These are phyloP conservation scores for Naganishia friedmannii DNA, from an alignment of 768 basidiomycete species.

Conservation along the genomic window DNA sequence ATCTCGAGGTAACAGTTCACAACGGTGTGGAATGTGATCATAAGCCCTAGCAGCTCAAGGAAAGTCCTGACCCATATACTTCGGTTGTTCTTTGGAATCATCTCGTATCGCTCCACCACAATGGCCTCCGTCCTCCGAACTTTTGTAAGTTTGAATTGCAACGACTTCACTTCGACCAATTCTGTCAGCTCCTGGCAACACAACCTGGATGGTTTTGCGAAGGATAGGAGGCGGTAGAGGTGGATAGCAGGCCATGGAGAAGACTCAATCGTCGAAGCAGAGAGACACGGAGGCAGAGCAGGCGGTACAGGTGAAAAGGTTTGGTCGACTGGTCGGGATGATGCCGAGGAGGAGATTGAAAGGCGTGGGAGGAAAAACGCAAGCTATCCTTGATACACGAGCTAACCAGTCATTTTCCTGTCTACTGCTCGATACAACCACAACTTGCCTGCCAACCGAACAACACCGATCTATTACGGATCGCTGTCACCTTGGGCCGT, in stretches of 20 bases:
- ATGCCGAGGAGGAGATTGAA: background rate
- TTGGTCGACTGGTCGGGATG: background rate
- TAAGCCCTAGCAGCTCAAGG: too few species aligned
- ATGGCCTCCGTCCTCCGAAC: conserved; percentile 25
- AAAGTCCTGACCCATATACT: background rate
- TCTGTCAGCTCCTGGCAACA: background rate
- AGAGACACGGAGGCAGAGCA: too few species aligned
- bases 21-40: background rate
- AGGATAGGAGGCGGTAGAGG: background rate
- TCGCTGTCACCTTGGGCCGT: too few species aligned
- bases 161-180: background rate
- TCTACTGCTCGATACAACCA: background rate
- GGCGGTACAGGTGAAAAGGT: background rate
- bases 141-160: conserved; percentile 5
- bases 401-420: background rate
- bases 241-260: background rate
- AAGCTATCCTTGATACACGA: background rate
- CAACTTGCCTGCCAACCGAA: background rate
- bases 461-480: background rate
- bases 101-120: conserved; percentile 4
- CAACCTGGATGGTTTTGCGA: background rate
- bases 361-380: too few species aligned
- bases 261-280: background rate
- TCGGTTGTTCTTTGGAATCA: background rate
- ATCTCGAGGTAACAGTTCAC: background rate